These are phyloP conservation scores for Chytriomyces hyalinus DNA, from an alignment of 192 early-diverging fungal species.

Conservation along the genomic window DNA sequence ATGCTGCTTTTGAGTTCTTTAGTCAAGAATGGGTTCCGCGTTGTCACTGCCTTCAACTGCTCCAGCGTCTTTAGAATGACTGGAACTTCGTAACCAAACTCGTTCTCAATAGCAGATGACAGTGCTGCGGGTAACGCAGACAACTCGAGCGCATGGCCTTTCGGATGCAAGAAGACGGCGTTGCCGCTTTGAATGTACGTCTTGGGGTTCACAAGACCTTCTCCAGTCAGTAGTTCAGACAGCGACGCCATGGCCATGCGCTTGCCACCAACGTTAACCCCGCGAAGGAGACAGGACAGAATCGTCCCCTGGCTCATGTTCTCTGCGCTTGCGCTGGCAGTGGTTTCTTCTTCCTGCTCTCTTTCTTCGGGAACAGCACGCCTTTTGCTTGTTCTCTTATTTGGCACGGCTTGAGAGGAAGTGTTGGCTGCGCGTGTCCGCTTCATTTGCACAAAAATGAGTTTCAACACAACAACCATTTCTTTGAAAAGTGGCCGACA, in stretches of 20 bases:
- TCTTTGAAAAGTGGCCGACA: no score
- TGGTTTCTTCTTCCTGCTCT: not conserved
- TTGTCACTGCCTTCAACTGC: not conserved
- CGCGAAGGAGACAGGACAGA: slow-evolving; percentile 8
- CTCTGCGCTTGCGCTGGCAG: not conserved
- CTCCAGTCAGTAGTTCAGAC: not conserved
- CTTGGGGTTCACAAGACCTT: not conserved
- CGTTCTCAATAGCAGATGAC: not conserved
- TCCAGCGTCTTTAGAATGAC: not conserved
- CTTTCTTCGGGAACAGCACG: not conserved
- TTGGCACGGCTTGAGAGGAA: not conserved
- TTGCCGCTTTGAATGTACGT: slow-evolving; percentile 33
- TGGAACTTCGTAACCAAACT: slow-evolving; percentile 22
- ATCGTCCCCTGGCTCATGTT: not conserved
- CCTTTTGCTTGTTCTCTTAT: slow-evolving; percentile 2
- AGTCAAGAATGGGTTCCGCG: slow-evolving; percentile 11
- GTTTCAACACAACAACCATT: no score
- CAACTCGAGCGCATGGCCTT: not conserved
- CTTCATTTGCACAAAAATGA: no score
- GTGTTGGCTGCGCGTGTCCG: no score
- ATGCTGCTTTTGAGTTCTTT: not conserved
- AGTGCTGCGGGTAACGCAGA: not conserved
- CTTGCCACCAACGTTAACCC: slow-evolving; percentile 22
- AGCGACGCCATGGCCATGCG: slow-evolving; percentile 7
- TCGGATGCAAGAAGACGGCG: slow-evolving; percentile 22